A percentile compares a stretch with the other conserved stretches of the same genome.
phyloP scores from a whole-genome alignment of 805 yeast genomes.

The Metschnikowia chrysomelidarum region DNA sequence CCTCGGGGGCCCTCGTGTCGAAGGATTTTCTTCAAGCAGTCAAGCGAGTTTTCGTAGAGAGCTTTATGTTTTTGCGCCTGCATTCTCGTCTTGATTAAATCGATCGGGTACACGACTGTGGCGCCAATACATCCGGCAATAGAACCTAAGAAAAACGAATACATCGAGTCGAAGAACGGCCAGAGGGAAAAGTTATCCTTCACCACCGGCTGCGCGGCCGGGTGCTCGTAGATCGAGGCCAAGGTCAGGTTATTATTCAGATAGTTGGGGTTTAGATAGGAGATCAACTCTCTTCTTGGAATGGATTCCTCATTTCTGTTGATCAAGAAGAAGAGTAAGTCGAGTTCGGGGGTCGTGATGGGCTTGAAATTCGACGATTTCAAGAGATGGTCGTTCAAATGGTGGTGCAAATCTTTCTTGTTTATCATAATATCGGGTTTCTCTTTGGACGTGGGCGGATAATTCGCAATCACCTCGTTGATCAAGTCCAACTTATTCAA shows the following conservation, averaged over 20 bases:
- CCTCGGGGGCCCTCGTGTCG: conserved; percentile 79
- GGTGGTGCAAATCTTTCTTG: conserved; percentile 39
- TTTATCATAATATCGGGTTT: conserved; percentile 41
- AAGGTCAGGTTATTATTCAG: conserved; percentile 35
- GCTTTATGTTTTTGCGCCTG: conserved; percentile 83
- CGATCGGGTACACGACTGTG: conserved; percentile 96
- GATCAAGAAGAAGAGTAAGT: conserved; percentile 41
- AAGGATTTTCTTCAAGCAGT: conserved; percentile 79
- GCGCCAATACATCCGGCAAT: conserved; percentile 98
- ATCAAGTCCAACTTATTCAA: conserved; percentile 43
- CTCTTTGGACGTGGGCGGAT: conserved; percentile 43
- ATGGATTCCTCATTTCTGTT: conserved; percentile 38
- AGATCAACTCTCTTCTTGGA: conserved; percentile 41
- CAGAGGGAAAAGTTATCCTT: conserved; percentile 43
- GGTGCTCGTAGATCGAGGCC: conserved; percentile 40
- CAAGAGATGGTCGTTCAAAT: conserved; percentile 43
- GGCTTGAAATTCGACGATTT: conserved; percentile 45
- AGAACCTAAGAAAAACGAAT: conserved; percentile 87
- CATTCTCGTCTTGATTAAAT: conserved; percentile 93
- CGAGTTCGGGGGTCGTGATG: conserved; percentile 37
- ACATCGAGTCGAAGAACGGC: conserved; percentile 66
- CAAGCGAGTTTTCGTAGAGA: conserved; percentile 75
- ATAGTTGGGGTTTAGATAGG: conserved; percentile 57
- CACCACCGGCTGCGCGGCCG: conserved; percentile 37
- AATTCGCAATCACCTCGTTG: conserved; percentile 45